phyloP scores from a whole-genome alignment of 2,329 filamentous ascomycete genomes.

The Teratosphaeria zuluensis region DNA sequence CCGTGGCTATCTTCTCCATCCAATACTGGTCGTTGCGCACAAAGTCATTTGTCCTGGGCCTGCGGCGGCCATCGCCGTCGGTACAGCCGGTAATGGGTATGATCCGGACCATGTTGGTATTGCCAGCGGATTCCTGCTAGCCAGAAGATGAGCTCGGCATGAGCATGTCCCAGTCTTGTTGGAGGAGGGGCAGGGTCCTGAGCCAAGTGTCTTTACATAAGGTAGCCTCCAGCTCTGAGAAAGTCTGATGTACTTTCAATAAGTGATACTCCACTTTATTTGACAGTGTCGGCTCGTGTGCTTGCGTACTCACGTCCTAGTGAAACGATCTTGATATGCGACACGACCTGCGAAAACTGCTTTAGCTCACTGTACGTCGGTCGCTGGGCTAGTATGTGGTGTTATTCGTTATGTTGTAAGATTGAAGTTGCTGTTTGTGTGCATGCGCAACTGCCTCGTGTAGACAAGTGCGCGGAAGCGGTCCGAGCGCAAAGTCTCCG shows the following conservation, averaged over 20 bases:
- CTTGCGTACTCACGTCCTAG: no score
- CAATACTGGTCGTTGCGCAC: slow-evolving; percentile 19
- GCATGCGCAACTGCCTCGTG: neutral
- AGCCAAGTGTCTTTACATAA: no score
- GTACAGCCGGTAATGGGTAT: slow-evolving; percentile 1
- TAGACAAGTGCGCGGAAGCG: neutral
- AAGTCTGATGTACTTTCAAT: no score
- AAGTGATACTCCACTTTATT: no score
- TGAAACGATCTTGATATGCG: no score
- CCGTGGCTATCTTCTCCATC: slow-evolving; percentile 15
- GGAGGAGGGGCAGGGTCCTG: no score
- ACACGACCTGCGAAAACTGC: no score
- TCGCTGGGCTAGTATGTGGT: neutral
- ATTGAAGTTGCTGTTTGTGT: neutral
- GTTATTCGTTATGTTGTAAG: neutral
- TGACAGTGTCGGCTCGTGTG: no score
- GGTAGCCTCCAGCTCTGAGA: no score
- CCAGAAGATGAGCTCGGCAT: neutral
- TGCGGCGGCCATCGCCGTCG: slow-evolving; percentile 14
- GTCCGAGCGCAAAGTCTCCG: neutral
- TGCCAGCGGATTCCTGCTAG: neutral
- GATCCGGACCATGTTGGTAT: slow-evolving; percentile 3
- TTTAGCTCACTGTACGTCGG: neutral
- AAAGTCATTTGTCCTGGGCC: slow-evolving; percentile 11
- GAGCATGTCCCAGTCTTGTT: neutral